phyloP scores from a whole-genome alignment of 1,284 basidiomycete species.

The Rhodofomes roseus region DNA sequence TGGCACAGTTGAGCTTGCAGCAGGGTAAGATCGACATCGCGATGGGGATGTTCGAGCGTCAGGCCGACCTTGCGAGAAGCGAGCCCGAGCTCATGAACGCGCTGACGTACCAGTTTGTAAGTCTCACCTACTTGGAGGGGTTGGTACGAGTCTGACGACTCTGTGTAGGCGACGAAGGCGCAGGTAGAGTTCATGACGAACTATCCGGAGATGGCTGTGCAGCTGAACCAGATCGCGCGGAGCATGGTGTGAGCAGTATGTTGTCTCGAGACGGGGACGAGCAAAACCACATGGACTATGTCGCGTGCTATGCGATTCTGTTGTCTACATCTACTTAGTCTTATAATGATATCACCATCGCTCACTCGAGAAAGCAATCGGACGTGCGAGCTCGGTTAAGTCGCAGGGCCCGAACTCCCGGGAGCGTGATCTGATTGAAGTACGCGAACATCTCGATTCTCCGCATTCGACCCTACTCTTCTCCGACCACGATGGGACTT shows the following conservation, averaged over 20 bases:
- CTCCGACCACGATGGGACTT: not conserved
- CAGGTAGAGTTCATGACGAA: conserved; percentile 80
- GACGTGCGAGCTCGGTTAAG: too few species aligned
- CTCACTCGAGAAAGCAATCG: not conserved
- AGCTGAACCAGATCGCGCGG: conserved; percentile 53
- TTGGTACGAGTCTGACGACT: conserved; percentile 2
- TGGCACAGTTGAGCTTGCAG: conserved; percentile 92
- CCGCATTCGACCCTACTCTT: not conserved
- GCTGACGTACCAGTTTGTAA: conserved; percentile 81
- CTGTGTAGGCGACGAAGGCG: conserved; percentile 65
- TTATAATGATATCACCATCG: conserved; percentile 1
- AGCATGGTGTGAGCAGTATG: conserved; percentile 20
- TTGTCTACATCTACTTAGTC: not conserved
- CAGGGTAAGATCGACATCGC: conserved; percentile 89
- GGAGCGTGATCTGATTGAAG: not conserved
- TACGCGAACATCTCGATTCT: not conserved
- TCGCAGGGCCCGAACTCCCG: not conserved
- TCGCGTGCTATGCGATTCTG: not conserved
- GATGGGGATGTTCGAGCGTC: conserved; percentile 83
- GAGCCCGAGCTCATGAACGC: conserved; percentile 90
- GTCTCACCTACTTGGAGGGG: too few species aligned
- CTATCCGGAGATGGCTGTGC: conserved; percentile 79
- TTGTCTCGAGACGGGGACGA: not conserved
- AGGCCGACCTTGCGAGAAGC: conserved; percentile 84
- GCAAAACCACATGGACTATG: not conserved